A percentile compares a stretch with the other conserved stretches of the same genome.
These are phyloP conservation scores for Monilinia aucupariae DNA, from an alignment of 2,329 filamentous ascomycete genomes.

Conservation along the genomic window DNA sequence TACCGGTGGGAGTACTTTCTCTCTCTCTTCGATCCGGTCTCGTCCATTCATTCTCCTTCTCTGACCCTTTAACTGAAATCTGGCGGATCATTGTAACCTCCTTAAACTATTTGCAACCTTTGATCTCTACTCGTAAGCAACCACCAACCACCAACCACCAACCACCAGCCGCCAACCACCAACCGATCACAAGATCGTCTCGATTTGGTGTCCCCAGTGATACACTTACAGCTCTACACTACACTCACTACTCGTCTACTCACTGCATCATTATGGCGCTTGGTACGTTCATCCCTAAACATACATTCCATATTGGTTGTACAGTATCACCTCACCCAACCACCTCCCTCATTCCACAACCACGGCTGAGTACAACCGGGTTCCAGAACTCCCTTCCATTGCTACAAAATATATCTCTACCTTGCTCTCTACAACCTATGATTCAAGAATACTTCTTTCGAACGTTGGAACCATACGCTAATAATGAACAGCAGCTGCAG, in stretches of 20 bases:
- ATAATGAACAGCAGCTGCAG: constrained; percentile 24
- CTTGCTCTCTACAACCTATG: not conserved
- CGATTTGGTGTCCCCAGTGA: no score
- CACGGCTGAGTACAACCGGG: not conserved
- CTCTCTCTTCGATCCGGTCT: not conserved
- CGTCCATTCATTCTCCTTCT: not conserved
- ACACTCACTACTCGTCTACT: no score
- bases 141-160: no score
- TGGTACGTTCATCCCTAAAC: not conserved
- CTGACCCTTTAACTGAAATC: no score
- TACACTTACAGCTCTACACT: not conserved
- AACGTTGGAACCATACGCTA: not conserved
- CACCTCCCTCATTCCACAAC: not conserved
- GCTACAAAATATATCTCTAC: not conserved
- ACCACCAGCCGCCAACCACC: no score
- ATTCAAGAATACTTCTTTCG: not conserved
- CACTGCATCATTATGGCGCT: constrained; percentile 6
- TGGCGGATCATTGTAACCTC: no score
- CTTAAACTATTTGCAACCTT: not conserved
- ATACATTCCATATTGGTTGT: not conserved
- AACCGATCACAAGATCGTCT: not conserved
- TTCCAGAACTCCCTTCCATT: not conserved
- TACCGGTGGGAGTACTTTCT: not conserved
- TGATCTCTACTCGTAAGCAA: no score
- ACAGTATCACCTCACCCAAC: no score